Percentiles rank a stretch among this genome's conserved stretches.
These are phyloP conservation scores for Hypoxylon trugodes DNA, from an alignment of 495 filamentous ascomycete species.

Conservation along the genomic window DNA sequence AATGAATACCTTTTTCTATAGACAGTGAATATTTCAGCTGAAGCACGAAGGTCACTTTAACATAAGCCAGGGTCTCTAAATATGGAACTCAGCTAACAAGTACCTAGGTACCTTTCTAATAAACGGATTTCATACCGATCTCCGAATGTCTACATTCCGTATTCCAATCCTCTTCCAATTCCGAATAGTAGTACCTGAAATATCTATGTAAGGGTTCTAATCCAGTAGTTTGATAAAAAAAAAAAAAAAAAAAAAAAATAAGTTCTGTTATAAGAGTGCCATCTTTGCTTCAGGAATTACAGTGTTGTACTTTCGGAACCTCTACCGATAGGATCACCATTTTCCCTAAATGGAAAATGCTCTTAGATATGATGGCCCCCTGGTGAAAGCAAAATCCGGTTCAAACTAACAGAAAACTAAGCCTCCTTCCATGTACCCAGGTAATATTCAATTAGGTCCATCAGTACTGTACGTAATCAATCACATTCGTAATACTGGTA, in stretches of 20 bases:
- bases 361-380: background rate
- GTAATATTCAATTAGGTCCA: too few species aligned
- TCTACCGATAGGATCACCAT: constrained; percentile 27
- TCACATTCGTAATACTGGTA: background rate
- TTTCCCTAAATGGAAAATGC: constrained; percentile 7
- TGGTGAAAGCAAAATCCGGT: constrained; percentile 12
- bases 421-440: constrained; percentile 5
- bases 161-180: too few species aligned
- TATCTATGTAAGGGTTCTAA: too few species aligned
- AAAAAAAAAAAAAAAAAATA: too few species aligned
- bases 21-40: too few species aligned
- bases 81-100: constrained; percentile 1
- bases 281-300: constrained; percentile 27
- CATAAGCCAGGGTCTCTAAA: background rate
- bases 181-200: too few species aligned
- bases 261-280: too few species aligned
- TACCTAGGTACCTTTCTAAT: background rate
- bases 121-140: background rate
- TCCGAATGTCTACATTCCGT: too few species aligned
- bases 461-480: too few species aligned
- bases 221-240: too few species aligned
- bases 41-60: background rate
- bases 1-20: too few species aligned
- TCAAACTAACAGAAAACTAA: too few species aligned
- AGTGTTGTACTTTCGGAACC: constrained; percentile 20